Base-by-base conservation (phyloP, 345 rosid genomes). In the Litchi chinensis region DNA sequence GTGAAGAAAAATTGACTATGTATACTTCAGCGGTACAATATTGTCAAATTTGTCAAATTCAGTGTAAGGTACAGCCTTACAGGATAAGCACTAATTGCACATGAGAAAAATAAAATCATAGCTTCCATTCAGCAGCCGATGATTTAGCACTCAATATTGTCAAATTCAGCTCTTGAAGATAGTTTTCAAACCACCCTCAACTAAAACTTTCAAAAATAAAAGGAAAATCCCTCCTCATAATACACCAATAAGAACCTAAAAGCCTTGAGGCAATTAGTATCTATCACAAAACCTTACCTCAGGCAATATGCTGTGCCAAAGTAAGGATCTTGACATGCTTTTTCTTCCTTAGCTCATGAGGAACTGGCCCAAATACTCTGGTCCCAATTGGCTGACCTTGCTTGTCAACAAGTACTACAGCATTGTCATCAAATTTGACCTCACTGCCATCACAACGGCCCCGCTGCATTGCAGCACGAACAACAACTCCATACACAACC, bases 371-470 rank as follows among this genome's bases (percentile, higher is more conserved):
- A 68, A 90, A 90, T 46, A 96, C 98, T 56, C 98, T 77, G 8
- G 93, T 96, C 78, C 98, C 95, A 44, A 87, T 85, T 1, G 95
- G 98, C 75, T 93, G 92, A 8, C 94, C 92, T 82, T 90, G 72
- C 87, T 93, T 91, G 70, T 91, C 92, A 13, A 91, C 89, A 37
- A 96, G 88, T 26, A 93, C 97, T 39, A 90, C 95, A 0, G 98
- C 98, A 8, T 94, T 96, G 81, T 96, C 97, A 70, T 96, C 98
- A 52, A 96, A 94, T 87, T 89, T 91, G 70, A 96, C 92, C 83
- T 90, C 95, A 57, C 95, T 89, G 43, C 99, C 99, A 81, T 94
- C 97, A 21, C 87, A 88, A 73, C 97, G 94, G 11, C 99, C 98
- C 21, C 89, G 82, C 76, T 86, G 97, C 98, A 93, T 90, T 19